Evolutionary conservation across 352 stramenopile genomes (phyloP), one percentile per base, ranked within the genome.

Genomic region (Phytophthora sojae): DNA sequence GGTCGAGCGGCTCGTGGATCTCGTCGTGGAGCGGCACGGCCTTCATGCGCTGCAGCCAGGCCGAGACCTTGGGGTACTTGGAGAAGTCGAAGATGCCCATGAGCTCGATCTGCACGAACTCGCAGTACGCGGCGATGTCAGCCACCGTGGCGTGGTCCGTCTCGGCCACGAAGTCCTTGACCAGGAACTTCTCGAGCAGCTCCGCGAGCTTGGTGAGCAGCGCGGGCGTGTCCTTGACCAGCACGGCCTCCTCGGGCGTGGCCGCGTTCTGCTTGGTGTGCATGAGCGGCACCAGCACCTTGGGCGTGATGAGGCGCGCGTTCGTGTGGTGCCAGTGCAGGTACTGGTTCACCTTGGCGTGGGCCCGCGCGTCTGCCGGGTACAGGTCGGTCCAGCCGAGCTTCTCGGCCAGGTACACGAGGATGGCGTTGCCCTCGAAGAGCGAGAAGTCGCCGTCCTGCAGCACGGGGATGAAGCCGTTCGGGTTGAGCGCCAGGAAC

Each of bases 271-370:
- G 50, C 57, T 77, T 79, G n/a, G 63, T 66, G 47, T 76, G 71
- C 56, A 87, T 58, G 25, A 77, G 61, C 44, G 81, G 79, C 52
- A 79, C 73, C 15, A 91, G 52, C 14, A 91, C 65, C n/a, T 81
- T 64, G 26, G 67, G 42, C 44, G 84, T 89, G 64, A 83, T 83
- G 26, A 73, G 44, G 21, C 84, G 84, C 45, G 64, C 68, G 67
- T 82, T 85, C 56, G 76, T 88, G 83, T 93, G 85, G 69, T 93
- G 85, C 85, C 85, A 93, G 79, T 88, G 77, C 47, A 92, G 74
- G 55, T 88, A 90, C 74, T 92, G 70, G 76, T 92, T 83, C 35
- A 92, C 66, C 71, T 92, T 92, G 52, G 85, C 81, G 55, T 78
- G 85, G 32, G 75, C 72, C 57, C 84, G 58, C 15, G 77, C 53